Percentiles rank a stretch among this genome's conserved stretches.
These are phyloP conservation scores for Amaranthus tricolor DNA, from an alignment of 179 eudicot species.

Conservation along the genomic window DNA sequence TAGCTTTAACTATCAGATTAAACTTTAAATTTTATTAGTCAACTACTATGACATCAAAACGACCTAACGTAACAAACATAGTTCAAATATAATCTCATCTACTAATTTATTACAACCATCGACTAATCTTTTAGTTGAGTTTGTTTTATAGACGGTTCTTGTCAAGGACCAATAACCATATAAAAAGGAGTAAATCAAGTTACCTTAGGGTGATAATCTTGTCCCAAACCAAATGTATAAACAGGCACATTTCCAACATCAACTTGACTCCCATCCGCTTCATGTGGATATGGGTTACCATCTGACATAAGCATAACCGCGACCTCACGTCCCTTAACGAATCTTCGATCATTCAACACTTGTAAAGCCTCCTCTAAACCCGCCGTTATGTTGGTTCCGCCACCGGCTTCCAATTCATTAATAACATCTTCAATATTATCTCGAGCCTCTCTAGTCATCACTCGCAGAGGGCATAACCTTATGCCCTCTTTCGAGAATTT, in stretches of 20 bases:
- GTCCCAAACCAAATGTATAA: constrained; percentile 16
- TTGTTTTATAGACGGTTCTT: background rate
- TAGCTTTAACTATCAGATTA: too few species aligned
- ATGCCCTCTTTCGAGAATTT: background rate
- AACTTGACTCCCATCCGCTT: background rate
- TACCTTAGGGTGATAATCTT: constrained; percentile 7
- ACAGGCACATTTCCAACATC: constrained; percentile 11
- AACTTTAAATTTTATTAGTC: too few species aligned
- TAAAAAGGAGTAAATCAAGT: background rate
- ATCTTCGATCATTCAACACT: constrained; percentile 6
- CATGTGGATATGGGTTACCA: background rate
- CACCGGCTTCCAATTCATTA: background rate
- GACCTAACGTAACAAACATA: too few species aligned
- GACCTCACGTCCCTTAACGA: background rate
- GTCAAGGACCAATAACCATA: background rate
- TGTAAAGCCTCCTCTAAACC: constrained; percentile 16
- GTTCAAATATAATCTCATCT: too few species aligned
- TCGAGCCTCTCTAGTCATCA: constrained; percentile 14
- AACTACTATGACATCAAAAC: too few species aligned
- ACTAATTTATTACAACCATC: too few species aligned
- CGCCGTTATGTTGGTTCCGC: background rate
- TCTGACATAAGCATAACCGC: constrained; percentile 23
- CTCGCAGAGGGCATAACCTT: constrained; percentile 10
- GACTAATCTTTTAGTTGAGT: background rate
- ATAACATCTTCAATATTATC: background rate